Evolutionary conservation across 225 moss, liverwort and hornwort species (phyloP), one percentile per base, ranked within the genome.

Genomic region (Lunularia cruciata): DNA sequence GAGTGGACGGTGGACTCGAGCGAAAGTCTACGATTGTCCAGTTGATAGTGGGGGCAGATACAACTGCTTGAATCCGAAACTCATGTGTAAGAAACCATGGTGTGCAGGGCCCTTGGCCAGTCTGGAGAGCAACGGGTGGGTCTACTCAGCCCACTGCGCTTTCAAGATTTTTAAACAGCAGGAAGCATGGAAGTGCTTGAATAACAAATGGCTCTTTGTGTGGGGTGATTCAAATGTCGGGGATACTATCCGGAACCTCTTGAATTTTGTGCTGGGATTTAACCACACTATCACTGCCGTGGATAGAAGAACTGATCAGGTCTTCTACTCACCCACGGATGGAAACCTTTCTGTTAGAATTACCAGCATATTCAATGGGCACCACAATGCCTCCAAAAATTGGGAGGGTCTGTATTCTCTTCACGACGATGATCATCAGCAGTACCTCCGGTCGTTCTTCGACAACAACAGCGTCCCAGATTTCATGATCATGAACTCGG

Each of bases 161-260:
- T 83, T 84, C 70, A 67, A 68, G 49, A 63, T 84, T 53, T 80
- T 79, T 49, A 32, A 74, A 15, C 51, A 33, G 40, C 53, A 79
- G 19, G 83, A 76, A 46, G 83, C 83, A 8, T 84, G 83, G 83
- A 51, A 77, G 32, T 84, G 83, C 59, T 26, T 79, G 67, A 62
- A 73, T 48, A 52, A 69, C 49, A 65, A 68, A 27, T 80, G 80
- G 80, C 33, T 84, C 3, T 80, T 79, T 67, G 79, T 74, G 19
- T 84, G 80, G 77, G 83, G 83, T 3, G 83, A 84, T 72, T 84
- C 83, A 28, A 84, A 80, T 46, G 73, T 79, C 28, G 58, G 76
- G 3, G 83, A 84, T 39, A 79, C 76, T 0, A 65, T 84, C 31
- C 72, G 73, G 5, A 84, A 84, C 46, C 76, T 84, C 23, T 70